Evolutionary conservation across 805 yeast species (phyloP), one percentile per base, ranked within the genome.

Genomic region (Cyberlindnera mrakii): DNA sequence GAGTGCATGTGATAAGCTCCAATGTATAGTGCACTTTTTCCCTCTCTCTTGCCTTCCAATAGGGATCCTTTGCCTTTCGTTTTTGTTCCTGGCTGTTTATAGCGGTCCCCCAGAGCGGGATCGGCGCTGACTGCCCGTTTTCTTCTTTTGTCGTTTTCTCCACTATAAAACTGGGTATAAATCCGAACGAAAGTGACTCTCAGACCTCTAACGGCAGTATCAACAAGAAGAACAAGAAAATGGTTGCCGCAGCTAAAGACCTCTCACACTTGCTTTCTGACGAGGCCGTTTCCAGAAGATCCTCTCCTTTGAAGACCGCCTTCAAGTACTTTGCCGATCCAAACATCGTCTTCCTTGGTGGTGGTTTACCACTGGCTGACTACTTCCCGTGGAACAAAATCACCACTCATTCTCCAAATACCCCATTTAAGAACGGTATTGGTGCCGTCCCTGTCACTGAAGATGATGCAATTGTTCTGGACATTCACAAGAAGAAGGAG

Each of bases 381-480:
- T 85, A 86, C 66, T 91, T 91, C 75, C 98, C 99, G 35, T 87
- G 91, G 75, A 87, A 89, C 56, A 77, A 79, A 51, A 62, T 91
- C 45, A 62, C 73, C 18, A 82, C 84, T 13, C 78, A 77, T 43
- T 71, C 88, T 6, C 95, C 96, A 44, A 72, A 79, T 11, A 84
- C 93, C 18, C 95, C 96, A 2, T 91, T 89, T 62, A 57, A 70
- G 13, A 71, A 78, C 25, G 96, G 96, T 43, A 84, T 87, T 49
- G 86, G 82, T 30, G 80, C 83, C n/a, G 64, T 58, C 35, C 74
- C 78, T 40, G 60, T 57, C 39, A 47, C 71, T 14, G 66, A 58
- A 19, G 72, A 62, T 3, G 67, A 62, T 34, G 53, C 60, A 7
- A 53, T 58, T 25, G 58, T 64, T 43, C 55, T 66, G 41, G 66